These are phyloP conservation scores for Volvariella surrecta DNA, from an alignment of 1,284 basidiomycete genomes.

Conservation along the genomic window DNA sequence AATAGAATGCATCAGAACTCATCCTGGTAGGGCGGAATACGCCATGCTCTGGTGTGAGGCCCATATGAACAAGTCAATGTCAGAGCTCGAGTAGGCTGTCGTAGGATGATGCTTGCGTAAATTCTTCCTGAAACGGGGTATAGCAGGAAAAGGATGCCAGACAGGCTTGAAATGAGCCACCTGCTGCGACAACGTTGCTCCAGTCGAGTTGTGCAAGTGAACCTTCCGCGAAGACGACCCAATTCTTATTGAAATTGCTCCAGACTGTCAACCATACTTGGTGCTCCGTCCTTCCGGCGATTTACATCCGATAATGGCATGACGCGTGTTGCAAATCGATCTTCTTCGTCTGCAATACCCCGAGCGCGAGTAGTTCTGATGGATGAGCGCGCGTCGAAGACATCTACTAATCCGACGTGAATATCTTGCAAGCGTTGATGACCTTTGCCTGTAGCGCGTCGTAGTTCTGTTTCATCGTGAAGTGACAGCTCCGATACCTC, in stretches of 20 bases:
- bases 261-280: slow-evolving; percentile 33
- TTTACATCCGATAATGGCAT: slow-evolving; percentile 31
- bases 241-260: slow-evolving; percentile 53
- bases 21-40: slow-evolving; percentile 8
- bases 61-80: slow-evolving; percentile 57
- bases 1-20: not conserved
- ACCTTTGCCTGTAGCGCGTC: slow-evolving; percentile 33
- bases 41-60: slow-evolving; percentile 39
- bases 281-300: slow-evolving; percentile 32
- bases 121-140: slow-evolving; percentile 41
- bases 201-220: slow-evolving; percentile 44
- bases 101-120: slow-evolving; percentile 48
- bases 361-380: slow-evolving; percentile 38
- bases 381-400: slow-evolving; percentile 37
- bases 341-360: slow-evolving; percentile 28
- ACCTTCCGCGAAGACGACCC: slow-evolving; percentile 47
- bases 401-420: slow-evolving; percentile 46
- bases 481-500: slow-evolving; percentile 31
- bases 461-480: slow-evolving; percentile 35
- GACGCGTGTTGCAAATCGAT: slow-evolving; percentile 31
- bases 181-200: slow-evolving; percentile 54
- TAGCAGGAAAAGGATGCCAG: slow-evolving; percentile 38
- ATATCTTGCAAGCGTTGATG: slow-evolving; percentile 29
- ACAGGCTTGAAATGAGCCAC: slow-evolving; percentile 49
- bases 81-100: slow-evolving; percentile 45